phyloP scores from a whole-genome alignment of 108 stramenopile genomes.

The Cylindrotheca fusiformis region DNA sequence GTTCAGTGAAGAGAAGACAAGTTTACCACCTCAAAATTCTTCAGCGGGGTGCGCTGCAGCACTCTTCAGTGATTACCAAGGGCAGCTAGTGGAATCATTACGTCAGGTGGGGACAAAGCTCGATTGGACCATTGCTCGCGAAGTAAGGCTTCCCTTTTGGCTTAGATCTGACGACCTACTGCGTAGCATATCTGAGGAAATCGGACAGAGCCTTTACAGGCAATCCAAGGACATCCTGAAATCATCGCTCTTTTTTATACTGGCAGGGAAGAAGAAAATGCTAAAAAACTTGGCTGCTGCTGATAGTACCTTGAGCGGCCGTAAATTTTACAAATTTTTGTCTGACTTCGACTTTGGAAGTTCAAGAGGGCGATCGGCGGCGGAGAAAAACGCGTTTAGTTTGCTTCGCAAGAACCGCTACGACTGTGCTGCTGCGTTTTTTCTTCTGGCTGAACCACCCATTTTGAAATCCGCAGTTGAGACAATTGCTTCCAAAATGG shows the following conservation, averaged over 20 bases:
- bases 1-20: constrained; percentile 28
- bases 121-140: constrained; percentile 60
- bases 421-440: constrained; percentile 71
- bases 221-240: constrained; percentile 69
- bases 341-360: constrained; percentile 65
- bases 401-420: constrained; percentile 74
- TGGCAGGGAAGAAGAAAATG: constrained; percentile 64
- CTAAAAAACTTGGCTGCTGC: constrained; percentile 73
- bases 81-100: constrained; percentile 43
- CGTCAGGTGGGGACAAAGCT: constrained; percentile 54
- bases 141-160: constrained; percentile 76
- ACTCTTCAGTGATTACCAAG: constrained; percentile 65
- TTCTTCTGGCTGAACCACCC: constrained; percentile 80
- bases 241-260: constrained; percentile 71
- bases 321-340: constrained; percentile 77
- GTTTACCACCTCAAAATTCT: constrained; percentile 35
- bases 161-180: constrained; percentile 70
- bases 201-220: constrained; percentile 70
- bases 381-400: constrained; percentile 87
- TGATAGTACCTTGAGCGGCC: constrained; percentile 64
- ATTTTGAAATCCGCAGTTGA: constrained; percentile 75
- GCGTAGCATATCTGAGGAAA: constrained; percentile 69
- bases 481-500: constrained; percentile 65
- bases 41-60: constrained; percentile 71
- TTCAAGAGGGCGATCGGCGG: constrained; percentile 67